Evolutionary conservation across 2,329 filamentous ascomycete genomes (phyloP).

Genomic region (Pestalotiopsis sp.): DNA sequence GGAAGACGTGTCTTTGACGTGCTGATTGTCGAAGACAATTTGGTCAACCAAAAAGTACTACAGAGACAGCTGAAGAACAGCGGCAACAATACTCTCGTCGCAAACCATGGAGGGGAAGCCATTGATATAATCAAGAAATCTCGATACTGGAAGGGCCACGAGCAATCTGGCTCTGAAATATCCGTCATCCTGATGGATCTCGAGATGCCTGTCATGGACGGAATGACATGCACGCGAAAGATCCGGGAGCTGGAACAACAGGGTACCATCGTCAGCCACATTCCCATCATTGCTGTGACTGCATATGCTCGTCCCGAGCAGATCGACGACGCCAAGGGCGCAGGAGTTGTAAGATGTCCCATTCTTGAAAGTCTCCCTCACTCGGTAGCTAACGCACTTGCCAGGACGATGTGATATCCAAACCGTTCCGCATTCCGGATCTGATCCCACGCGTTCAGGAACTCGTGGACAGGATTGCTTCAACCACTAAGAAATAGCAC

Average conservation of each 20-base stretch:
- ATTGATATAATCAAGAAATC: conserved; percentile 59
- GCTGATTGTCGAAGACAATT: conserved; percentile 69
- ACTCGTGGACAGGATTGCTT: conserved; percentile 35
- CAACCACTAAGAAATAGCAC: not conserved
- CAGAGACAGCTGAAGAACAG: conserved; percentile 63
- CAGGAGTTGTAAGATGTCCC: conserved; percentile 66
- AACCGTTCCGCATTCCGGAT: conserved; percentile 78
- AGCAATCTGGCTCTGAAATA: conserved; percentile 53
- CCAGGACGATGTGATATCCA: conserved; percentile 75
- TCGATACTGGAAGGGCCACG: conserved; percentile 56
- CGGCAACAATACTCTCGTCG: conserved; percentile 63
- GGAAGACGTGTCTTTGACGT: conserved; percentile 50
- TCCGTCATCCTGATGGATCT: conserved; percentile 78
- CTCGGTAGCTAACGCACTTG: conserved; percentile 21
- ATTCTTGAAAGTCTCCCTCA: not conserved
- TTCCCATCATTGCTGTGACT: conserved; percentile 83
- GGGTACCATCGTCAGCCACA: conserved; percentile 63
- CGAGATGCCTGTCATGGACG: conserved; percentile 85
- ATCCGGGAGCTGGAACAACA: conserved; percentile 70
- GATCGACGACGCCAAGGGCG: conserved; percentile 69
- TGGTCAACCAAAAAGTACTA: conserved; percentile 68
- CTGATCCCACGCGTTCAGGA: conserved; percentile 69
- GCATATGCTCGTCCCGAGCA: conserved; percentile 79
- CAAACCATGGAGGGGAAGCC: conserved; percentile 67
- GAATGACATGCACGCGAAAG: conserved; percentile 69